These are phyloP conservation scores for Cetradonia linearis DNA, from an alignment of 495 filamentous ascomycete species.

Conservation along the genomic window DNA sequence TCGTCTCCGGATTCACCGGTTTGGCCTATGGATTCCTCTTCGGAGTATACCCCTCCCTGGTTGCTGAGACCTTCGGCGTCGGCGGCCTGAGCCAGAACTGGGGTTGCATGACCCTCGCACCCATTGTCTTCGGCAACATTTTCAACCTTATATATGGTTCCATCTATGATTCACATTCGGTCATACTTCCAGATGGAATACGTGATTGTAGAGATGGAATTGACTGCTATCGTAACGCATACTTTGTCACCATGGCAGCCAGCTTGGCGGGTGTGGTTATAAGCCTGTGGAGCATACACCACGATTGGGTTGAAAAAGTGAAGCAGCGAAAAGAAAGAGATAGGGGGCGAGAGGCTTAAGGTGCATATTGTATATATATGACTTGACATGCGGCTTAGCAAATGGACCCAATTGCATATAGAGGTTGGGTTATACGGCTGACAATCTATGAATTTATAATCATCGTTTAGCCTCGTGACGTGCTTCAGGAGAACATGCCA, in stretches of 20 bases:
- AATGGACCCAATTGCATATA: background rate
- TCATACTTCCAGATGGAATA: constrained; percentile 55
- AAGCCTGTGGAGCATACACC: constrained; percentile 66
- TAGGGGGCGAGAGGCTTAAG: constrained; percentile 24
- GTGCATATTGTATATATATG: background rate
- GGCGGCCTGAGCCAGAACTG: constrained; percentile 84
- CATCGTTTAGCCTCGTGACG: background rate
- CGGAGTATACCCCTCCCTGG: constrained; percentile 85
- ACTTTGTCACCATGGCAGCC: constrained; percentile 69
- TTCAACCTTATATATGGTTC: constrained; percentile 84
- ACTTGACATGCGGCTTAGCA: background rate
- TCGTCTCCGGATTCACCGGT: constrained; percentile 75
- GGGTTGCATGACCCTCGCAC: constrained; percentile 85
- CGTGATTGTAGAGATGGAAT: constrained; percentile 69
- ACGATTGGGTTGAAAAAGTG: constrained; percentile 41
- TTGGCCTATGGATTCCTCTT: constrained; percentile 91
- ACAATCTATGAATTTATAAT: background rate
- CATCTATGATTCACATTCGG: constrained; percentile 71
- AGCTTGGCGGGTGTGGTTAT: constrained; percentile 59
- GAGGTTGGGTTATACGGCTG: background rate
- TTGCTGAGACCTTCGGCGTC: constrained; percentile 85
- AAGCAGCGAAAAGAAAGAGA: constrained; percentile 18
- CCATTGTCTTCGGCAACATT: constrained; percentile 74
- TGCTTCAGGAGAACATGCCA: background rate
- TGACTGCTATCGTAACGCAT: constrained; percentile 71